Evolutionary conservation across 352 stramenopile genomes (phyloP).

Genomic region (Synura sp.): DNA sequence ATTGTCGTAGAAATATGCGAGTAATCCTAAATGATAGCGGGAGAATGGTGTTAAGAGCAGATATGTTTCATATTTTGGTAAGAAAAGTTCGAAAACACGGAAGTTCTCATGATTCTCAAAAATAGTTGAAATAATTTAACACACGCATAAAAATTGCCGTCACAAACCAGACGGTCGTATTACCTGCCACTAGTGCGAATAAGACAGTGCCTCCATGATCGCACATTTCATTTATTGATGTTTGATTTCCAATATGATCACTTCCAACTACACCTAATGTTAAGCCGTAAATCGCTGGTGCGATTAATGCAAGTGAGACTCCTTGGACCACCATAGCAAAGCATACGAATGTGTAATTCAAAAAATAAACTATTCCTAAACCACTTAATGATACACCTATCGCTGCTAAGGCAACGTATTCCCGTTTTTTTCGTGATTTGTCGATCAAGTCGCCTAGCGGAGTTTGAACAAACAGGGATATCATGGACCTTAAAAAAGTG

Average conservation of each 20-base stretch:
- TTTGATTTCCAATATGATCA: not conserved
- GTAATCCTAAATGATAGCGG: too few species aligned
- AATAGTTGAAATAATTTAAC: too few species aligned
- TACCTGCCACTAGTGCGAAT: too few species aligned
- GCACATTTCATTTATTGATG: not conserved
- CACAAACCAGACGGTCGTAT: too few species aligned
- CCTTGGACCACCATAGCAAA: not conserved
- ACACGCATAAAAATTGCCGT: too few species aligned
- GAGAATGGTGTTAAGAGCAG: too few species aligned
- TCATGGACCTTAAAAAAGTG: not conserved
- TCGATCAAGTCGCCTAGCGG: not conserved
- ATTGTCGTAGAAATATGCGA: too few species aligned
- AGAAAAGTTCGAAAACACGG: too few species aligned
- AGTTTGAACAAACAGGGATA: not conserved
- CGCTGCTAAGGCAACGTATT: not conserved
- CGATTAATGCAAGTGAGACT: not conserved
- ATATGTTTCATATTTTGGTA: too few species aligned
- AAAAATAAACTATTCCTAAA: not conserved
- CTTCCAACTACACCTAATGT: not conserved
- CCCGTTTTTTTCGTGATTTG: not conserved
- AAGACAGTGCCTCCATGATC: not conserved
- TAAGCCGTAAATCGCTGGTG: not conserved
- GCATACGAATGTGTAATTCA: not conserved
- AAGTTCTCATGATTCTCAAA: too few species aligned
- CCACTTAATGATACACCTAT: not conserved